Base-by-base conservation (phyloP, 169 alveolate genomes). In the Plasmodium inui region DNA sequence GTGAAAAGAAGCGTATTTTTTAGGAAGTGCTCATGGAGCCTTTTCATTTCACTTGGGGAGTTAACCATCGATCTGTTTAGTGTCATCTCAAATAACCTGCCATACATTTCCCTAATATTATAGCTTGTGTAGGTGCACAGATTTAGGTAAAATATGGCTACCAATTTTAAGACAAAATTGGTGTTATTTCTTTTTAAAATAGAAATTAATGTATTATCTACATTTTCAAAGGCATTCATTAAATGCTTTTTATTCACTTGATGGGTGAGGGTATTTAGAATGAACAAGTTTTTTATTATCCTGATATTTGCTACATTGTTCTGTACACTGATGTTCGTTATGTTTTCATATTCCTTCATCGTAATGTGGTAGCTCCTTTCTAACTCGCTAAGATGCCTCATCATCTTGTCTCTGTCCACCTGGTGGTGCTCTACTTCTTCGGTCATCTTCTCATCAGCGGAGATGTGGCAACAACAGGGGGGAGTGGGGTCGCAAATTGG, bases 91-190 rank as follows among this genome's bases (percentile, higher is more conserved):
- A 91, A 50, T 71, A 82, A 50, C 26, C 32, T 76, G 57, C 83
- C 76, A 46, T 70, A 91, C 72, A 71, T 92, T 37, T 91, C 84
- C 53, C 26, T 72, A 41, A 91, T 71, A 22, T 70, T 80, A 91
- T 14, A 74, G 44, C 55, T 72, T 91, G 71, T 50, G 26, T 71
- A 28, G 72, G 67, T 28, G 53, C 78, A 71, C 34, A 91, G 72
- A 32, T 91, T 91, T 81, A 91, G 53, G 37, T 70, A 91, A 81
- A 81, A 91, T 26, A 44, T 46, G 17, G 79, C 32, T 53, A 91
- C 37, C 74, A 91, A 72, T 81, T 91, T 91, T 91, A 91, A 91
- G 34, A 91, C 57, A 70, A 91, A 91, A 91, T 72, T 70, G 7
- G 74, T 41, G 28, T 80, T 81, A 39, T 91, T 91, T 82, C 82